Evolutionary conservation across 805 yeast species (phyloP).

Genomic region (Saccharomycopsis fermentans): DNA sequence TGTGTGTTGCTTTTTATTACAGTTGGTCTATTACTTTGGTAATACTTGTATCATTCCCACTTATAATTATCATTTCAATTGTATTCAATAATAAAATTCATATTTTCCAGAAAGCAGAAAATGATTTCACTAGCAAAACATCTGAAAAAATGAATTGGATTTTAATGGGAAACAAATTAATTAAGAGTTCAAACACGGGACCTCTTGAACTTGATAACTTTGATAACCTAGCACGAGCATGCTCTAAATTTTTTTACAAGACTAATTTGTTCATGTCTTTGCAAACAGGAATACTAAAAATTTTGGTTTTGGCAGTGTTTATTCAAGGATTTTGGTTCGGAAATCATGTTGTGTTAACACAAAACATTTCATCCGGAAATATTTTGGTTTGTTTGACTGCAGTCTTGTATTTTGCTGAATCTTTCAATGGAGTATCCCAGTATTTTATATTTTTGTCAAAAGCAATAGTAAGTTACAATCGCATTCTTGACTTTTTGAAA

Average conservation of each 20-base stretch:
- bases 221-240: slow-evolving; percentile 21
- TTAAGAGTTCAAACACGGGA: slow-evolving; percentile 53
- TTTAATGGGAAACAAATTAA: slow-evolving; percentile 45
- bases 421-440: slow-evolving; percentile 43
- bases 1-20: slow-evolving; percentile 57
- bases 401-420: slow-evolving; percentile 61
- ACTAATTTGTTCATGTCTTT: slow-evolving; percentile 39
- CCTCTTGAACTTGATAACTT: slow-evolving; percentile 39
- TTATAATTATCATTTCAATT: slow-evolving; percentile 42
- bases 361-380: slow-evolving; percentile 43
- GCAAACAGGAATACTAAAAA: slow-evolving; percentile 48
- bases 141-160: slow-evolving; percentile 65
- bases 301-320: slow-evolving; percentile 61
- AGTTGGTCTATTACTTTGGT: slow-evolving; percentile 84
- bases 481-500: slow-evolving; percentile 30
- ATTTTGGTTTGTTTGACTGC: slow-evolving; percentile 79
- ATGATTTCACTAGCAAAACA: slow-evolving; percentile 41
- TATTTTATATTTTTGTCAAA: slow-evolving; percentile 56
- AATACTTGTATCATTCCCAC: slow-evolving; percentile 64
- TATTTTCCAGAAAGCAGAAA: slow-evolving; percentile 44
- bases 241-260: slow-evolving; percentile 33
- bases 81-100: slow-evolving; percentile 43
- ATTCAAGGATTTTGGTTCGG: slow-evolving; percentile 95
- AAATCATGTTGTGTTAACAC: slow-evolving; percentile 45
- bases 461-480: slow-evolving; percentile 57